Evolutionary conservation across 83 land plant genomes (phyloP), one percentile per base, ranked within the genome.

Genomic region (Isoetes engelmannii): DNA sequence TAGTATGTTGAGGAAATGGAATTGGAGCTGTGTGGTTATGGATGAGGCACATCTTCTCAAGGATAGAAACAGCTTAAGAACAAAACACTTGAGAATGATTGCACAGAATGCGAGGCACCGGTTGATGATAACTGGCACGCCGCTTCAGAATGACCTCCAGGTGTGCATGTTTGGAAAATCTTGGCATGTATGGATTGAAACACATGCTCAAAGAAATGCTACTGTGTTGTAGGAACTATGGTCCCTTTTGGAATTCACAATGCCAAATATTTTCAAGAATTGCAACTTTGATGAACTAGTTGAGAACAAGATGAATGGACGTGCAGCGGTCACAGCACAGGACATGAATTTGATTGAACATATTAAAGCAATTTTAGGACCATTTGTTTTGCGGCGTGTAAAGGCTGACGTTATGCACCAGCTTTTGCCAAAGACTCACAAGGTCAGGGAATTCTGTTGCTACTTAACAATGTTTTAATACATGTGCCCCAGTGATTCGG

Each of bases 1-100:
- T 17, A 88, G 83, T 66, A 62, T 86, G 65, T 72, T 95, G 71
- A 88, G 84, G 75, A 84, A 83, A 17, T 95, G 85, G 86, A 69
- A 69, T 13, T 95, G 99, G 97, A 95, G 99, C 61, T 91, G 97
- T 76, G 93, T 95, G 13, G 63, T 95, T 6, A 84, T 95, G 91
- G 99, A 95, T 78, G 99, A 95, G 77, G 99, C 99, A 69, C 99
- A 95, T 88, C 82, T 89, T 18, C 77, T 95, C 66, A 95, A 95
- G 72, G 97, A 95, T 75, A 84, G 80, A 62, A 75, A 74, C 44
- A 95, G 99, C 70, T 89, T 79, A 63, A 75, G 99, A 47, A 84
- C 87, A 85, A 95, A 85, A 71, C 84, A 89, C 45, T 74, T 95
- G 48, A 85, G 86, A 83, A 76, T 84, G 45, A 80, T 95, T 53